Evolutionary conservation across 805 yeast genomes (phyloP).

Genomic region (Torulaspora maleeae): DNA sequence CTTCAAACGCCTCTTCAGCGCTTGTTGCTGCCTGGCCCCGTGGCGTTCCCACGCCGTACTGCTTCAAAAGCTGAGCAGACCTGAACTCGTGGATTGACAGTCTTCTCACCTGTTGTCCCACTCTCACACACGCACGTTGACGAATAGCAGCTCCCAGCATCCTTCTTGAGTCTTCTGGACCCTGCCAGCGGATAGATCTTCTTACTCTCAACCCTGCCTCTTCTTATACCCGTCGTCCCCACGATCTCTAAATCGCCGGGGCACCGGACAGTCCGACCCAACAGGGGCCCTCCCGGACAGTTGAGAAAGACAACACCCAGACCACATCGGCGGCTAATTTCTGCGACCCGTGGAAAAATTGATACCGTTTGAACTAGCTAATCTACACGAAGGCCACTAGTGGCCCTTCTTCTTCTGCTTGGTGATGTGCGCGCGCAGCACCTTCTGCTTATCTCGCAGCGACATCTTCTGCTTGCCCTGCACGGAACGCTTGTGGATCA

Average conservation of each 20-base stretch:
- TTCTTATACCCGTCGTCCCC: not conserved
- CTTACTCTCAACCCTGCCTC: not conserved
- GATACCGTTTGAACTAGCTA: slow-evolving; percentile 2
- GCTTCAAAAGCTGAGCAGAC: slow-evolving; percentile 78
- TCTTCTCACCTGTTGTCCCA: slow-evolving; percentile 46
- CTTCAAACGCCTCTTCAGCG: slow-evolving; percentile 78
- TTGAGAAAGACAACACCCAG: not conserved
- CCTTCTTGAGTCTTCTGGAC: slow-evolving; percentile 34
- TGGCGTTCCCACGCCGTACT: slow-evolving; percentile 88
- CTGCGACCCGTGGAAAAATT: not conserved
- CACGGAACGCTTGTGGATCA: slow-evolving; percentile 91
- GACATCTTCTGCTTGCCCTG: slow-evolving; percentile 92
- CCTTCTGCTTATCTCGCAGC: slow-evolving; percentile 83
- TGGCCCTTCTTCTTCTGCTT: slow-evolving; percentile 88
- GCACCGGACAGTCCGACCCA: not conserved
- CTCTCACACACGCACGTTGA: slow-evolving; percentile 11
- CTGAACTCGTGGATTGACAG: slow-evolving; percentile 94
- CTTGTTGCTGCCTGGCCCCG: slow-evolving; percentile 87
- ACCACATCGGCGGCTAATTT: not conserved
- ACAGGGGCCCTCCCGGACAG: not conserved
- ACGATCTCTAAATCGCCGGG: not conserved
- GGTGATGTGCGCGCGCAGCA: slow-evolving; percentile 76
- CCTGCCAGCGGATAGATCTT: not conserved
- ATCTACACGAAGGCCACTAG: slow-evolving; percentile 27
- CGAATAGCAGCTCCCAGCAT: slow-evolving; percentile 14